A percentile compares a stretch with the other conserved stretches of the same genome.
Evolutionary conservation across 140 eudicot species (phyloP).

Genomic region (Eryngium alpinum): DNA sequence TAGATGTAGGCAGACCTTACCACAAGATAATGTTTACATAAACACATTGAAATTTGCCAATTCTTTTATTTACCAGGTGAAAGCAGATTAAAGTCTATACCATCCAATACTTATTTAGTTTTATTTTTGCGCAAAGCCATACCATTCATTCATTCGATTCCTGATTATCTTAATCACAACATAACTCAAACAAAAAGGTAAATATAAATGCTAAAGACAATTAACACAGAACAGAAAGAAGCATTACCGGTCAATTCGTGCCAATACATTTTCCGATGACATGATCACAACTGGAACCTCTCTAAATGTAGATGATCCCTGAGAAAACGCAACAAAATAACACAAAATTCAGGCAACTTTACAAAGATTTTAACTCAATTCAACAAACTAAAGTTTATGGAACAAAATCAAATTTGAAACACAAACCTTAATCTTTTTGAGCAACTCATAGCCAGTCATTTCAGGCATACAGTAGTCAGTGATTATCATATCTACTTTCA

Average conservation of each 20-base stretch:
- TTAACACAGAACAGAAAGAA: not conserved
- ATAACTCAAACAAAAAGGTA: not conserved
- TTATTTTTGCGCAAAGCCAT: too few species aligned
- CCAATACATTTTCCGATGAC: constrained; percentile 85
- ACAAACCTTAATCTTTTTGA: constrained; percentile 72
- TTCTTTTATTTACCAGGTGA: too few species aligned
- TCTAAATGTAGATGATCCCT: constrained; percentile 79
- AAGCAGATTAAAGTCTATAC: too few species aligned
- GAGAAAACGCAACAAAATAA: not conserved
- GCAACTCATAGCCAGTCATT: constrained; percentile 94
- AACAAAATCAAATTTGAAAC: not conserved
- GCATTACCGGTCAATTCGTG: constrained; percentile 78
- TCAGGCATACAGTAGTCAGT: constrained; percentile 98
- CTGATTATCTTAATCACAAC: too few species aligned
- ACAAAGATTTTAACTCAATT: not conserved
- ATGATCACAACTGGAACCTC: constrained; percentile 91
- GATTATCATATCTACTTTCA: constrained; percentile 84
- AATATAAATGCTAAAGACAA: too few species aligned
- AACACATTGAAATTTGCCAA: too few species aligned
- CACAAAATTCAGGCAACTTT: not conserved
- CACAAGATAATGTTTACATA: too few species aligned
- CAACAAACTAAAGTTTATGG: not conserved
- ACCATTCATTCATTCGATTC: too few species aligned
- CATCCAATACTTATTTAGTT: too few species aligned
- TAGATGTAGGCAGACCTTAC: too few species aligned